These are phyloP conservation scores for Phyllosticta ampelicida DNA, from an alignment of 2,329 filamentous ascomycete species.

Conservation along the genomic window DNA sequence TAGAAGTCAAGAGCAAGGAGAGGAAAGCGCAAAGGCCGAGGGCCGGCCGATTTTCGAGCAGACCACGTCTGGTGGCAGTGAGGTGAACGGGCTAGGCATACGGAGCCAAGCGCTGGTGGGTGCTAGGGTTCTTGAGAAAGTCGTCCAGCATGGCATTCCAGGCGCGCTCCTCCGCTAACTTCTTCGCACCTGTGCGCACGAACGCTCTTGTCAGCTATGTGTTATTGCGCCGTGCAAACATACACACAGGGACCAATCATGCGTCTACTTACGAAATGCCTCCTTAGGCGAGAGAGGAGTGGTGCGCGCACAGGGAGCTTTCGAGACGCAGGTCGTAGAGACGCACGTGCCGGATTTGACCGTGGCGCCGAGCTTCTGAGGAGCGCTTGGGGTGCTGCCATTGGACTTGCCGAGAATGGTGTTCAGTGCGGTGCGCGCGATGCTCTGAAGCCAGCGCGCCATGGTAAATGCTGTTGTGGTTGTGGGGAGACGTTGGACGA, in stretches of 20 bases:
- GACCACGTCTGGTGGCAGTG: background rate
- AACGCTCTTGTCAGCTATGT: background rate
- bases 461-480: background rate
- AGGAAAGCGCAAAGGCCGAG: background rate
- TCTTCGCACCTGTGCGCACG: background rate
- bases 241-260: background rate
- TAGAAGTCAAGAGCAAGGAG: background rate
- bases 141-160: background rate
- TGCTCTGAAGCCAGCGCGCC: slow-evolving; percentile 1
- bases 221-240: no score
- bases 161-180: background rate
- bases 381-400: background rate
- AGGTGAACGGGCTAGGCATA: slow-evolving; percentile 1
- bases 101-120: slow-evolving; percentile 8
- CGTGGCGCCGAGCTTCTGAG: background rate
- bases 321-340: background rate
- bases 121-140: slow-evolving; percentile 3
- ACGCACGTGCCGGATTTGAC: background rate
- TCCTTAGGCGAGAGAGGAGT: background rate
- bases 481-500: background rate
- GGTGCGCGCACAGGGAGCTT: background rate
- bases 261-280: background rate
- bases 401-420: background rate
- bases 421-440: background rate
- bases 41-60: background rate